Evolutionary conservation across 2,329 filamentous ascomycete species (phyloP).

Genomic region (Colletotrichum graminicola): DNA sequence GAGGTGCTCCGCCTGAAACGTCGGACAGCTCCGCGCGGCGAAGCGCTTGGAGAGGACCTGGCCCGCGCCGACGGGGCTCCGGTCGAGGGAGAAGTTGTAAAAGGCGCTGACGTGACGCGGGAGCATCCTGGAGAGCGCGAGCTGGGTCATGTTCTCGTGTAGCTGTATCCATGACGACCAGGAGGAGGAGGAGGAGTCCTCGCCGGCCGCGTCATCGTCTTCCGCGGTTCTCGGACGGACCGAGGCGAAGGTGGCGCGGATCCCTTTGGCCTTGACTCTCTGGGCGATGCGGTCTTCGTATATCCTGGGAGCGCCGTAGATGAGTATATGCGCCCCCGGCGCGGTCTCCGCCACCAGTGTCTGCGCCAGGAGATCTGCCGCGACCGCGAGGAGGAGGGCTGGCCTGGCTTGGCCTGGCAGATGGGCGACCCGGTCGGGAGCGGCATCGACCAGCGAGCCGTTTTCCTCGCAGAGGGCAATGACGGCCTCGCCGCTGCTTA

Average conservation of each 20-base stretch:
- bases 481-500: not conserved
- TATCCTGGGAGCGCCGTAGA: not conserved
- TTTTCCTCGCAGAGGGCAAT: constrained; percentile 21
- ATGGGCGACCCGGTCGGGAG: not conserved
- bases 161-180: constrained; percentile 6
- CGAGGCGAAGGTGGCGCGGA: not conserved
- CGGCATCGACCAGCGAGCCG: constrained; percentile 14
- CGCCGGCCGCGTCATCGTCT: not conserved
- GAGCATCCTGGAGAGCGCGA: not conserved
- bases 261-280: not conserved
- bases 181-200: too few species aligned
- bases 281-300: not conserved
- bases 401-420: not conserved
- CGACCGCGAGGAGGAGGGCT: not conserved
- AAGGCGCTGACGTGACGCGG: not conserved
- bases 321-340: not conserved
- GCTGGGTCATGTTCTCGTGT: not conserved
- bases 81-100: not conserved
- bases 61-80: not conserved
- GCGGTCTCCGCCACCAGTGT: not conserved
- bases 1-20: not conserved
- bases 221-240: not conserved
- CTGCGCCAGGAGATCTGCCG: not conserved
- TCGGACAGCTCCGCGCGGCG: not conserved
- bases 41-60: not conserved